These are phyloP conservation scores for Potentilla sterilis DNA, from an alignment of 306 rosid species.

Conservation along the genomic window DNA sequence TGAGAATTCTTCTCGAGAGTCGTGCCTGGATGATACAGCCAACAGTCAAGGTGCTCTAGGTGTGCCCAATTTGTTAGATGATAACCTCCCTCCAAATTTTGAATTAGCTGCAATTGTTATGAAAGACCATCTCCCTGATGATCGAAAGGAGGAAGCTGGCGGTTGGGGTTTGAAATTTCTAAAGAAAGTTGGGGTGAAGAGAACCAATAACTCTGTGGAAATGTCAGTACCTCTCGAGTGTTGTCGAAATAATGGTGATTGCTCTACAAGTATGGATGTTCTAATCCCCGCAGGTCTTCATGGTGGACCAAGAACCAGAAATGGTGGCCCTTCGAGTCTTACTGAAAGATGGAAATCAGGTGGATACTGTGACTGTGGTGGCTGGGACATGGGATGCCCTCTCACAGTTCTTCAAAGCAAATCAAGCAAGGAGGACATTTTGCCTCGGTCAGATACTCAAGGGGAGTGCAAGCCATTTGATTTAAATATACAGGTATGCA, in stretches of 20 bases:
- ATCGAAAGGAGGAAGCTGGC: constrained; percentile 47
- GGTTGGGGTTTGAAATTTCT: constrained; percentile 99
- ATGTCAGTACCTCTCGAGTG: constrained; percentile 35
- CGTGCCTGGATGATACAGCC: constrained; percentile 23
- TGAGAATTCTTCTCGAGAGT: constrained; percentile 54
- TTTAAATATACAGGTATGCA: constrained; percentile 56
- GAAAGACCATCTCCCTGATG: constrained; percentile 58
- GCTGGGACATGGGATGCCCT: constrained; percentile 99
- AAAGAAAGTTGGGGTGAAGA: constrained; percentile 51
- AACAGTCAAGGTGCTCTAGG: constrained; percentile 26
- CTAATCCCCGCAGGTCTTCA: constrained; percentile 87
- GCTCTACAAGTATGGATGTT: constrained; percentile 64
- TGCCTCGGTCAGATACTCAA: constrained; percentile 37
- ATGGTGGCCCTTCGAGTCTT: constrained; percentile 80
- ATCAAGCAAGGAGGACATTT: constrained; percentile 37
- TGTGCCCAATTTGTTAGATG: constrained; percentile 33
- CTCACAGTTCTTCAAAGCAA: constrained; percentile 61
- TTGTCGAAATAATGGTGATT: constrained; percentile 46
- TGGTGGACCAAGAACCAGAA: constrained; percentile 79
- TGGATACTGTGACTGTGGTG: constrained; percentile 92
- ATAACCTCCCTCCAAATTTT: constrained; percentile 61
- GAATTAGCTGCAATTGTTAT: constrained; percentile 80
- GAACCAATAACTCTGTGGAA: constrained; percentile 24
- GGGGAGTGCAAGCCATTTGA: constrained; percentile 68
- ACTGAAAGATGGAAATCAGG: constrained; percentile 87